A percentile compares a stretch with the other conserved stretches of the same genome.
phyloP scores from a whole-genome alignment of 768 basidiomycete genomes.

The Phylloporus sp. region DNA sequence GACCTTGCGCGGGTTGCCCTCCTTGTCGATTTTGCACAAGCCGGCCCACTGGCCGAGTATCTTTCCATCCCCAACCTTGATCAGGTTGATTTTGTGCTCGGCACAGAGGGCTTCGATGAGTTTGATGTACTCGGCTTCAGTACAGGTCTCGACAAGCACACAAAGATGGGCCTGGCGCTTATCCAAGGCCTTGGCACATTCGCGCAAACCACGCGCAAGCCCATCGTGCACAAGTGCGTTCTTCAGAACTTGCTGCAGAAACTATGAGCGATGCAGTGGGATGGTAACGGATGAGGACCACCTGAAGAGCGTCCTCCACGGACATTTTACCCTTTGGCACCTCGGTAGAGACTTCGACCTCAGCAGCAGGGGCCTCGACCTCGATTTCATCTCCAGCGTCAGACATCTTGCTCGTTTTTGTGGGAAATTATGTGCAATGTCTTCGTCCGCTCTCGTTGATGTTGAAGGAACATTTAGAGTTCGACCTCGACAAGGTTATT shows the following conservation, averaged over 20 bases:
- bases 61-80: conserved; percentile 99
- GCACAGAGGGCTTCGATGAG: conserved; percentile 99
- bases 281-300: conserved; percentile 28
- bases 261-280: not conserved
- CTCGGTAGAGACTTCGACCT: conserved; percentile 81
- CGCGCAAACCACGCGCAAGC: conserved; percentile 95
- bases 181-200: conserved; percentile 97
- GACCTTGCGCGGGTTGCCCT: conserved; percentile 97
- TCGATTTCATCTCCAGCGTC: conserved; percentile 96
- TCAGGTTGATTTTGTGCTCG: conserved; percentile 99
- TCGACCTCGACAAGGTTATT: conserved; percentile 33
- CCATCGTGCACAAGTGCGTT: conserved; percentile 98
- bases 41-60: conserved; percentile 98
- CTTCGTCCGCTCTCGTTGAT: conserved; percentile 97
- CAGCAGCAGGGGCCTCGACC: conserved; percentile 60
- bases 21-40: conserved; percentile 99
- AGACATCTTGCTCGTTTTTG: conserved; percentile 65
- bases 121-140: conserved; percentile 99
- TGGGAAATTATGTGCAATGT: conserved; percentile 45
- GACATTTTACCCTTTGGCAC: conserved; percentile 94
- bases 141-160: conserved; percentile 98
- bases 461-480: conserved; percentile 59
- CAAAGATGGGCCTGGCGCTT: conserved; percentile 98
- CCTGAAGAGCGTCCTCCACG: conserved; percentile 93
- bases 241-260: conserved; percentile 91